Percentiles rank a stretch among this genome's conserved stretches.
phyloP scores from a whole-genome alignment of 2,329 filamentous ascomycete species.

The Bipolaris zeicola region DNA sequence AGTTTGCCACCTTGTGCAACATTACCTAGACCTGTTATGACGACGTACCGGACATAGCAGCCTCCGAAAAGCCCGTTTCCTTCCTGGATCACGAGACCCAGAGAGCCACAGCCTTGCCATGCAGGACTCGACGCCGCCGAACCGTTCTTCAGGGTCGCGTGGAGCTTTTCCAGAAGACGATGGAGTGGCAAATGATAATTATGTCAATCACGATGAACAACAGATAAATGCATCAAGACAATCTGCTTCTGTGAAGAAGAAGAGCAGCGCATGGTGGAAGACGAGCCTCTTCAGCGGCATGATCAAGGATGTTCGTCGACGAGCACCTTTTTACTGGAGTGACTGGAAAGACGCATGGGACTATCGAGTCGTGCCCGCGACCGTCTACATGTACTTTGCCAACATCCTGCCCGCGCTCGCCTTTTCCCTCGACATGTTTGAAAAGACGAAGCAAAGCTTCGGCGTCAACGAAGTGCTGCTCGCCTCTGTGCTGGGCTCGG shows the following conservation, averaged over 20 bases:
- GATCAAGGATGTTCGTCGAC: conserved; percentile 74
- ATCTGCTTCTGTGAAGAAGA: conserved; percentile 25
- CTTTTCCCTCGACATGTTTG: conserved; percentile 93
- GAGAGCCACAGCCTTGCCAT: conserved; percentile 27
- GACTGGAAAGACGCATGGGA: conserved; percentile 90
- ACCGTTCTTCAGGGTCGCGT: conserved; percentile 29
- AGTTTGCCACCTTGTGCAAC: not conserved
- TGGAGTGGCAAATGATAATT: not conserved
- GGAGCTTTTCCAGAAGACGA: conserved; percentile 8
- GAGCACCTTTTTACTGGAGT: conserved; percentile 77
- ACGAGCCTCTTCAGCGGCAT: conserved; percentile 79
- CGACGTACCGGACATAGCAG: conserved; percentile 21
- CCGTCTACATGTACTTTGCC: conserved; percentile 92
- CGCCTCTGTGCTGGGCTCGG: conserved; percentile 78
- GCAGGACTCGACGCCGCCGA: conserved; percentile 22
- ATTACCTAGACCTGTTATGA: conserved; percentile 5
- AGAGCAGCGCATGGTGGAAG: conserved; percentile 68
- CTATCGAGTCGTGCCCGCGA: conserved; percentile 85
- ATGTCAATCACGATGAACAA: conserved; percentile 18
- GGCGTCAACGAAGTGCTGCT: conserved; percentile 92
- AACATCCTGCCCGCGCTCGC: conserved; percentile 88
- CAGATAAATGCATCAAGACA: conserved; percentile 22
- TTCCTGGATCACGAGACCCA: conserved; percentile 15
- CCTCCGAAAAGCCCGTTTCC: conserved; percentile 21
- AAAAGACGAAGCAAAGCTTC: conserved; percentile 81